phyloP scores from a whole-genome alignment of 345 rosid species.

The Arabidopsis suecica region DNA sequence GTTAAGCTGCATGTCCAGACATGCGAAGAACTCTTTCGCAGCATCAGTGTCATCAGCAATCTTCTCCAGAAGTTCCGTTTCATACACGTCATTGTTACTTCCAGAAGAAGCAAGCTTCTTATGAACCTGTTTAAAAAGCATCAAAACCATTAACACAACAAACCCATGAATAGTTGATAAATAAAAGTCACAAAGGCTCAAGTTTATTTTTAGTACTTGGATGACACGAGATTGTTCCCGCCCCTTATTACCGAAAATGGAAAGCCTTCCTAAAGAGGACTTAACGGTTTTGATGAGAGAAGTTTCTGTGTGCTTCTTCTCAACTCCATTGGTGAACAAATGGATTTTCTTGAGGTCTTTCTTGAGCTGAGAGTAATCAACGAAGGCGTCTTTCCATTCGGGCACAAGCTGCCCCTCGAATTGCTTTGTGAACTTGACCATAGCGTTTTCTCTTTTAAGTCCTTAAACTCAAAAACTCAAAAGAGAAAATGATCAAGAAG shows the following conservation, averaged over 20 bases:
- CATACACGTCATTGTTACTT: constrained; percentile 70
- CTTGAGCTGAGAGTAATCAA: constrained; percentile 92
- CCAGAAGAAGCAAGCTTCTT: constrained; percentile 71
- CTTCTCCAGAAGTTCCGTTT: constrained; percentile 84
- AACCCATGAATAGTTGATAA: neutral
- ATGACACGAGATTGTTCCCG: constrained; percentile 63
- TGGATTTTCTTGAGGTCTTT: constrained; percentile 72
- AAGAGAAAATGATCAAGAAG: constrained; percentile 18
- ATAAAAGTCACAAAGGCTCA: neutral
- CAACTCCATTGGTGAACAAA: constrained; percentile 40
- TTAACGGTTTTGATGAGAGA: constrained; percentile 47
- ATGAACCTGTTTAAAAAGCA: constrained; percentile 63
- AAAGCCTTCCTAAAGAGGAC: constrained; percentile 57
- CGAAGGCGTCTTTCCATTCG: constrained; percentile 98
- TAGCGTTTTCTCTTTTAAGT: constrained; percentile 39
- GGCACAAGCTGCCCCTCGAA: constrained; percentile 95
- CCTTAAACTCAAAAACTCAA: constrained; percentile 5
- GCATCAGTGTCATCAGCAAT: constrained; percentile 76
- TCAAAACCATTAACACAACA: constrained; percentile 11
- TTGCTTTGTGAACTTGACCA: constrained; percentile 93
- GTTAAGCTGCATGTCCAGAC: constrained; percentile 88
- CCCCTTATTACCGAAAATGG: constrained; percentile 51
- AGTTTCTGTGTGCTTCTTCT: constrained; percentile 26
- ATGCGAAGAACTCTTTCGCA: constrained; percentile 71
- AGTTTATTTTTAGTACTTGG: constrained; percentile 54